phyloP scores from a whole-genome alignment of 2,329 filamentous ascomycete species.

The Alternaria postmessia region DNA sequence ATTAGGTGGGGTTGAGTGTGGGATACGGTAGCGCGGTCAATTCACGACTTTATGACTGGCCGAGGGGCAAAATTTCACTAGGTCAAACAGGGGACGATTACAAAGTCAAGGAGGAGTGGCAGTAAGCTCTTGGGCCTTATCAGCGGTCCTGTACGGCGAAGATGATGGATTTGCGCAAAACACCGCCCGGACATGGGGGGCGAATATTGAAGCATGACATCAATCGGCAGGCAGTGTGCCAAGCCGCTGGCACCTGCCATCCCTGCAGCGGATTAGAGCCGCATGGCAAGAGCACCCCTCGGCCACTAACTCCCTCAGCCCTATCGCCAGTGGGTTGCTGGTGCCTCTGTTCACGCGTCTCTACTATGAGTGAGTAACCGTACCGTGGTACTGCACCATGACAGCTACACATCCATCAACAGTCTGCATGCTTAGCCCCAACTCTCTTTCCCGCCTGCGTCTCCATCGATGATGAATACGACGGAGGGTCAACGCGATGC shows the following conservation, averaged over 20 bases:
- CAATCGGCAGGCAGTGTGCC: slow-evolving; percentile 12
- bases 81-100: slow-evolving; percentile 15
- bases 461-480: slow-evolving; percentile 34
- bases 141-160: slow-evolving; percentile 12
- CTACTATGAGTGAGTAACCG: not conserved
- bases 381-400: slow-evolving; percentile 1
- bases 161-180: slow-evolving; percentile 10
- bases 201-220: slow-evolving; percentile 29
- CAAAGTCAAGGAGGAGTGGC: not conserved
- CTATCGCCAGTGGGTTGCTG: slow-evolving; percentile 4
- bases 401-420: slow-evolving; percentile 2
- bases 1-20: slow-evolving; percentile 38
- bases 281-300: slow-evolving; percentile 22
- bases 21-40: slow-evolving; percentile 19
- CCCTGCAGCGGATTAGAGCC: slow-evolving; percentile 26
- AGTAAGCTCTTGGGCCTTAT: slow-evolving; percentile 5
- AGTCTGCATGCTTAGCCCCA: slow-evolving; percentile 7
- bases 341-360: not conserved
- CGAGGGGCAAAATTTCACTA: slow-evolving; percentile 29
- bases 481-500: slow-evolving; percentile 17
- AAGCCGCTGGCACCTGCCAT: slow-evolving; percentile 19
- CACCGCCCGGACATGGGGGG: slow-evolving; percentile 14
- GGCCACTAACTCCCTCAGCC: slow-evolving; percentile 21
- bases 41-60: slow-evolving; percentile 33
- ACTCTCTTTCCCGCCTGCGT: not conserved